Evolutionary conservation across 2,329 filamentous ascomycete species (phyloP).

Genomic region (Escovopsis sp.): DNA sequence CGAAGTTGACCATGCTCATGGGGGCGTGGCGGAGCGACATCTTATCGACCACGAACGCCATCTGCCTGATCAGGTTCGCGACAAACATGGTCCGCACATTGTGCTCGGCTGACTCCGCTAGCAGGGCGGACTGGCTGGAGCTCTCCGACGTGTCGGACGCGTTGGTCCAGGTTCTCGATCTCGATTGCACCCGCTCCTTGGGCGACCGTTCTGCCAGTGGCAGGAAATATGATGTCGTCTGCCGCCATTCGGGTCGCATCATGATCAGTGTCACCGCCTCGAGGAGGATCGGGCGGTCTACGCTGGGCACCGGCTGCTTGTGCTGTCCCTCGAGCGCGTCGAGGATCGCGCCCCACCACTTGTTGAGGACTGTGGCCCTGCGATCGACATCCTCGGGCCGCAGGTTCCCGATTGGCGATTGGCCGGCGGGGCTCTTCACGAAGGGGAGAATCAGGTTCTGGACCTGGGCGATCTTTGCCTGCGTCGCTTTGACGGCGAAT

Average conservation of each 20-base stretch:
- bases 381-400: conserved; percentile 72
- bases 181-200: conserved; percentile 28
- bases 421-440: conserved; percentile 51
- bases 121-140: conserved; percentile 43
- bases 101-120: conserved; percentile 61
- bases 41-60: conserved; percentile 77
- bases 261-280: conserved; percentile 71
- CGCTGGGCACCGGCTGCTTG: conserved; percentile 60
- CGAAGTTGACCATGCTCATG: conserved; percentile 62
- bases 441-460: conserved; percentile 63
- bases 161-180: conserved; percentile 29
- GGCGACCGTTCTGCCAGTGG: conserved; percentile 43
- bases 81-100: conserved; percentile 81
- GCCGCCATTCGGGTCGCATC: conserved; percentile 78
- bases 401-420: conserved; percentile 49
- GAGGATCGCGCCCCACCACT: conserved; percentile 77
- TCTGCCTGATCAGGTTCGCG: conserved; percentile 67
- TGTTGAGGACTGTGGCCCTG: conserved; percentile 65
- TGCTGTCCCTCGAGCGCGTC: conserved; percentile 62
- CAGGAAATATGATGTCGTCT: conserved; percentile 52
- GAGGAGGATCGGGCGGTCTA: conserved; percentile 68
- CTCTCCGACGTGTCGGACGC: conserved; percentile 49
- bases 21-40: conserved; percentile 63
- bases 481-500: conserved; percentile 58
- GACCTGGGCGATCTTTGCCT: conserved; percentile 62